Percentiles rank a stretch among this genome's conserved stretches.
These are phyloP conservation scores for Hymenoscyphus albidus DNA, from an alignment of 2,329 filamentous ascomycete genomes.

Conservation along the genomic window DNA sequence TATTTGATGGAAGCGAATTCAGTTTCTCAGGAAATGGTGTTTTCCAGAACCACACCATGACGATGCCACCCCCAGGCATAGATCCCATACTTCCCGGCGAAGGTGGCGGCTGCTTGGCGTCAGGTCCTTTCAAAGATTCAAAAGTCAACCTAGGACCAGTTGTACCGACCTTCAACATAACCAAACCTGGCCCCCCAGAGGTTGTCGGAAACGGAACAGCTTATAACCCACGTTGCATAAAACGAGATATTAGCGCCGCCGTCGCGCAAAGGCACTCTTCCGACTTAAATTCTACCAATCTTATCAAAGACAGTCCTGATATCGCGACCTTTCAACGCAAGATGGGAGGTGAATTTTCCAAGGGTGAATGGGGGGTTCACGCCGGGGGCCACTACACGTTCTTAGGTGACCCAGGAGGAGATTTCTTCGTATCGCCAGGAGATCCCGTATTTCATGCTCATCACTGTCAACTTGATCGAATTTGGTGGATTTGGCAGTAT, in stretches of 20 bases:
- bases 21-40: slow-evolving; percentile 48
- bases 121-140: slow-evolving; percentile 44
- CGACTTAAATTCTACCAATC: slow-evolving; percentile 36
- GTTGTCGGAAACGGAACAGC: slow-evolving; percentile 32
- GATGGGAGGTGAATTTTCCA: slow-evolving; percentile 42
- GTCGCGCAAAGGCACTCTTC: slow-evolving; percentile 39
- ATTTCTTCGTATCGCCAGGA: slow-evolving; percentile 42
- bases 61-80: slow-evolving; percentile 25
- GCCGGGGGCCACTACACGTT: slow-evolving; percentile 41
- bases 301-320: slow-evolving; percentile 38
- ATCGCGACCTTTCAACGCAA: slow-evolving; percentile 43
- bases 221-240: slow-evolving; percentile 43
- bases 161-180: slow-evolving; percentile 32
- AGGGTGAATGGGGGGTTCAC: slow-evolving; percentile 38
- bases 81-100: slow-evolving; percentile 43
- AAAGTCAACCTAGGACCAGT: slow-evolving; percentile 47
- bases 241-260: slow-evolving; percentile 39
- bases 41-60: slow-evolving; percentile 32
- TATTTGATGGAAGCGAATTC: slow-evolving; percentile 53
- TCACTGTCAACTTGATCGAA: slow-evolving; percentile 44
- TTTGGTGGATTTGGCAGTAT: slow-evolving; percentile 49
- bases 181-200: slow-evolving; percentile 32
- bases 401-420: slow-evolving; percentile 45
- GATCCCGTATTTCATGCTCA: slow-evolving; percentile 47
- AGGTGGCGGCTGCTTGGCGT: slow-evolving; percentile 52